Evolutionary conservation across 148 eudicot species (phyloP).

Genomic region (Cornus controversa): DNA sequence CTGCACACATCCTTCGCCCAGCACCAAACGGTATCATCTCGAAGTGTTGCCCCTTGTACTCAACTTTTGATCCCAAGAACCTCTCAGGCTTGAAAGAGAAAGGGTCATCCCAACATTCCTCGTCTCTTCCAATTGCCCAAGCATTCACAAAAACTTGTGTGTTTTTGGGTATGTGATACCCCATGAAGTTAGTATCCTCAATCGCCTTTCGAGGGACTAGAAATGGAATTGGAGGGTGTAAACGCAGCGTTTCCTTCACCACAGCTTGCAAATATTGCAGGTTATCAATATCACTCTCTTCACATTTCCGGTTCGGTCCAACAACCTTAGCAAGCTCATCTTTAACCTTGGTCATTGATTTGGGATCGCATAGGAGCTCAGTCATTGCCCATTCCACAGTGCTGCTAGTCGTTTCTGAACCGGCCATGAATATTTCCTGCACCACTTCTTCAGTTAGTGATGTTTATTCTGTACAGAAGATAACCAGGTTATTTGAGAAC

Average conservation of each 20-base stretch:
- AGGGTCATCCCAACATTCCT: constrained; percentile 12
- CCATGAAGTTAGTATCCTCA: constrained; percentile 14
- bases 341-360: constrained; percentile 11
- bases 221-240: constrained; percentile 18
- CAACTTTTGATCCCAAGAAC: constrained; percentile 16
- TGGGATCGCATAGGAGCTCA: constrained; percentile 9
- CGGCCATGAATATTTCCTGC: constrained; percentile 22
- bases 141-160: constrained; percentile 18
- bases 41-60: constrained; percentile 22
- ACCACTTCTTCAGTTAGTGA: neutral
- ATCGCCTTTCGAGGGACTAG: constrained; percentile 10
- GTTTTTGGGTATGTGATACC: constrained; percentile 19
- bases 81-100: constrained; percentile 18
- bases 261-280: constrained; percentile 14
- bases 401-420: constrained; percentile 20
- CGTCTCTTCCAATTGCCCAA: constrained; percentile 23
- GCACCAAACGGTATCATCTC: constrained; percentile 28
- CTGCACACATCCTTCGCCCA: constrained; percentile 24
- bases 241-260: constrained; percentile 16
- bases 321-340: constrained; percentile 8
- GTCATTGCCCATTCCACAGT: constrained; percentile 17
- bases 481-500: no score
- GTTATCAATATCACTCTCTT: constrained; percentile 15
- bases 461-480: no score
- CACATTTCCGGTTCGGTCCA: neutral